phyloP scores from a whole-genome alignment of 345 rosid genomes.

The Lepidium sativum region DNA sequence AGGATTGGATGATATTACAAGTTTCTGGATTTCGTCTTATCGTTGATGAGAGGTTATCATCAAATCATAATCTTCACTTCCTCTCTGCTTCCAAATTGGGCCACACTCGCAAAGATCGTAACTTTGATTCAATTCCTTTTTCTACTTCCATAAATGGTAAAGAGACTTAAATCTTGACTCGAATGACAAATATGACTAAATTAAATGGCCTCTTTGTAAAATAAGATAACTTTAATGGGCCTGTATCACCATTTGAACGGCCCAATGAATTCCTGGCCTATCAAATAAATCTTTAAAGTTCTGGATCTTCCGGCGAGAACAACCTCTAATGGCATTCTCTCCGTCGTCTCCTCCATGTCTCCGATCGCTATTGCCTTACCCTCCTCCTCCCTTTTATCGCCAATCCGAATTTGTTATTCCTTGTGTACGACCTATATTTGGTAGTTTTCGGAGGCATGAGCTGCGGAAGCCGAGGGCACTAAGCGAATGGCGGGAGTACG shows the following conservation, averaged over 20 bases:
- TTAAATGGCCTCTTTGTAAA: not conserved
- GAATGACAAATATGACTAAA: not conserved
- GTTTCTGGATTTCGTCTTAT: slow-evolving; percentile 35
- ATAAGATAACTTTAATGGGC: not conserved
- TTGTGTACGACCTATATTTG: not conserved
- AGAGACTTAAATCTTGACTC: not conserved
- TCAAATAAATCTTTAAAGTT: not conserved
- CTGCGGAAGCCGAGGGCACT: slow-evolving; percentile 35
- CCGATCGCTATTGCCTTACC: slow-evolving; percentile 2
- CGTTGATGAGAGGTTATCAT: slow-evolving; percentile 52
- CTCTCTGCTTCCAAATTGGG: not conserved
- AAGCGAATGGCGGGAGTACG: slow-evolving; percentile 76
- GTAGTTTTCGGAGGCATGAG: not conserved
- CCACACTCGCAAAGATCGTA: not conserved
- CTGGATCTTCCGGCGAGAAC: not conserved
- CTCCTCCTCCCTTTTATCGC: not conserved
- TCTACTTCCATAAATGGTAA: not conserved
- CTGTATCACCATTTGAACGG: not conserved
- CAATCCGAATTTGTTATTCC: not conserved
- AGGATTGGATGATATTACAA: slow-evolving; percentile 1
- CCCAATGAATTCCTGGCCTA: not conserved
- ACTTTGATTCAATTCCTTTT: not conserved
- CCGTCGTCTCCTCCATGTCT: slow-evolving; percentile 13
- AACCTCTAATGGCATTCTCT: slow-evolving; percentile 14
- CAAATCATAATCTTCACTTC: slow-evolving; percentile 25